Conservation (phyloP, 1,284 basidiomycete genomes). For the Papiliotrema fonsecae region DNA sequence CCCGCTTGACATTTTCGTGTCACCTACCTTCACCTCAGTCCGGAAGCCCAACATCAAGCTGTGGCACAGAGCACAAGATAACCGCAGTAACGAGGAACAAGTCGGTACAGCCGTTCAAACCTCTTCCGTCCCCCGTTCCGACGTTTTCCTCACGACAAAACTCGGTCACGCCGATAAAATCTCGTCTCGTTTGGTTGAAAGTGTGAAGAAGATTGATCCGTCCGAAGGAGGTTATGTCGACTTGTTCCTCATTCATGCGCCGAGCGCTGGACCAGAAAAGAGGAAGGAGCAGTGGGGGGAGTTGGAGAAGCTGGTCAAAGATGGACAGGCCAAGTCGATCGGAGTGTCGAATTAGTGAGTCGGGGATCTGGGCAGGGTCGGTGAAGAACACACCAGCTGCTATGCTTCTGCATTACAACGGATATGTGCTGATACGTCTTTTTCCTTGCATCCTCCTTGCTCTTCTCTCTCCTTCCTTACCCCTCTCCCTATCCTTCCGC, state of each 20-base stretch:
- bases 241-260: slow-evolving; percentile 65
- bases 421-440: background rate
- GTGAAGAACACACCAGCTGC: background rate
- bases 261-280: slow-evolving; percentile 27
- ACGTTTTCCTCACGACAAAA: slow-evolving; percentile 55
- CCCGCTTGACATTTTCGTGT: background rate
- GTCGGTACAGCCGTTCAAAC: slow-evolving; percentile 23
- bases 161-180: slow-evolving; percentile 57
- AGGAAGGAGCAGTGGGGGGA: slow-evolving; percentile 24
- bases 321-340: slow-evolving; percentile 62
- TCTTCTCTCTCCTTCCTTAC: background rate
- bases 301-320: slow-evolving; percentile 46
- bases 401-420: too few species aligned
- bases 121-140: slow-evolving; percentile 28
- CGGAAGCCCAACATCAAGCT: background rate
- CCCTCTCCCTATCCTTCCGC: background rate
- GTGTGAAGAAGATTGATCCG: slow-evolving; percentile 56
- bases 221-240: slow-evolving; percentile 56
- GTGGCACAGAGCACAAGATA: background rate
- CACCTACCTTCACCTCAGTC: background rate
- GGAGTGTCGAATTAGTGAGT: slow-evolving; percentile 73
- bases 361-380: background rate
- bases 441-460: background rate
- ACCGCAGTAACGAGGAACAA: slow-evolving; percentile 19
- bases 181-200: slow-evolving; percentile 56